Evolutionary conservation across 805 yeast genomes (phyloP), one percentile per base, ranked within the genome.

Genomic region (Metschnikowia lunata): DNA sequence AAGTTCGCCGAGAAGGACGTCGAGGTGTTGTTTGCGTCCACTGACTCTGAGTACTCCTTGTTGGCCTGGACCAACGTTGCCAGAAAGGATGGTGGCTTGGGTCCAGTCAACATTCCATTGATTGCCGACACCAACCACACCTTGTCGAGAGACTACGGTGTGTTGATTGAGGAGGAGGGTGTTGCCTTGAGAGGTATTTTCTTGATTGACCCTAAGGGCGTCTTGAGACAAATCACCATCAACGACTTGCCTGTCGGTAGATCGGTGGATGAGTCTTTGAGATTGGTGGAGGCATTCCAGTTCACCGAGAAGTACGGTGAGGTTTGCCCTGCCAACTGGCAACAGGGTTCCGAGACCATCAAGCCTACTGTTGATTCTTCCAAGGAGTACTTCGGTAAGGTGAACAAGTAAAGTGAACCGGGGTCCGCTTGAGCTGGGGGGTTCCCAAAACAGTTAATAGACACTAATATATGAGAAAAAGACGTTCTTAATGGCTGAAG

Each of bases 301-400:
- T 93, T 95, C 90, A 87, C 96, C 62, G 98, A 90, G 73, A 86
- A 88, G 79, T 78, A 93, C 83, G 99, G 99, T 76, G 97, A 95
- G 78, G 99, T 91, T 58, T 90, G 97, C 78, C 99, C 99, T 63
- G 97, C 98, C 69, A 93, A 91, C 95, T 91, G 99, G 99, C 68
- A 64, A 55, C 70, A 69, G 54, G 99, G 99, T 76, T 69, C 87
- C 51, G 96, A 87, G 66, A 86, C 96, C 71, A 88, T 89, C 75
- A 84, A 83, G 71, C 57, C 58, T 9, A 55, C 52, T 29, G 56
- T 51, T 26, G 50, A 50, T 33, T 35, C 46, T 33, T 53, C 57
- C 43, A 53, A 53, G 56, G 58, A 55, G 56, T 55, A 55, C 57
- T 53, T 55, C 44, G 65, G 70, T 56, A 75, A 79, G 66, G 82